phyloP scores from a whole-genome alignment of 768 basidiomycete species.

The Termitomyces sp. region DNA sequence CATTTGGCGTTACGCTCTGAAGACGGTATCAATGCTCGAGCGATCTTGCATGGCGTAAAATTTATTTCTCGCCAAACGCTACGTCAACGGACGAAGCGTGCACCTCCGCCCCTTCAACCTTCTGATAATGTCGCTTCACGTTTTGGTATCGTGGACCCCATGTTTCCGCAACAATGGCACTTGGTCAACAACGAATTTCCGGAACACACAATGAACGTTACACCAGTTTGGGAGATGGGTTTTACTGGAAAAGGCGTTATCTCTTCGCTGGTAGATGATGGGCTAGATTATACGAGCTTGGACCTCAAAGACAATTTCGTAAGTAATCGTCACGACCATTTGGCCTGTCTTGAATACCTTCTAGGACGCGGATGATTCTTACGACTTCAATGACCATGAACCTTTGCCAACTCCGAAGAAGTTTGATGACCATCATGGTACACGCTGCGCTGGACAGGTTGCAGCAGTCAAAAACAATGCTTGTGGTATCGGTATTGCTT shows the following conservation, averaged over 20 bases:
- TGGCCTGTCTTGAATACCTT: neutral
- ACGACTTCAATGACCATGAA: constrained; percentile 95
- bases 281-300: constrained; percentile 82
- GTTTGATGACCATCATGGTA: constrained; percentile 93
- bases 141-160: constrained; percentile 63
- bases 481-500: constrained; percentile 93
- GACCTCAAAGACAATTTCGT: constrained; percentile 94
- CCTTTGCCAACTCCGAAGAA: constrained; percentile 82
- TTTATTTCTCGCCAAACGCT: constrained; percentile 58
- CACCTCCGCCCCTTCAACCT: constrained; percentile 56
- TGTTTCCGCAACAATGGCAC: constrained; percentile 67
- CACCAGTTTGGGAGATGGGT: constrained; percentile 86
- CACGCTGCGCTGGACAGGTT: constrained; percentile 95
- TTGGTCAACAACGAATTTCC: constrained; percentile 38
- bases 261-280: constrained; percentile 91
- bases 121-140: constrained; percentile 12
- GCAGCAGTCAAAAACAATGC: constrained; percentile 89
- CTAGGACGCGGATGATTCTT: constrained; percentile 84
- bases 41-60: constrained; percentile 50
- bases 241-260: constrained; percentile 84
- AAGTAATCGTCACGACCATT: constrained; percentile 24
- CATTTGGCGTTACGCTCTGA: constrained; percentile 29
- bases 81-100: constrained; percentile 67
- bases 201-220: constrained; percentile 89
- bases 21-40: constrained; percentile 29